Percentiles rank a stretch among this genome's conserved stretches.
Evolutionary conservation across 2,329 filamentous ascomycete genomes (phyloP).

Genomic region (Diaporthe helianthi): DNA sequence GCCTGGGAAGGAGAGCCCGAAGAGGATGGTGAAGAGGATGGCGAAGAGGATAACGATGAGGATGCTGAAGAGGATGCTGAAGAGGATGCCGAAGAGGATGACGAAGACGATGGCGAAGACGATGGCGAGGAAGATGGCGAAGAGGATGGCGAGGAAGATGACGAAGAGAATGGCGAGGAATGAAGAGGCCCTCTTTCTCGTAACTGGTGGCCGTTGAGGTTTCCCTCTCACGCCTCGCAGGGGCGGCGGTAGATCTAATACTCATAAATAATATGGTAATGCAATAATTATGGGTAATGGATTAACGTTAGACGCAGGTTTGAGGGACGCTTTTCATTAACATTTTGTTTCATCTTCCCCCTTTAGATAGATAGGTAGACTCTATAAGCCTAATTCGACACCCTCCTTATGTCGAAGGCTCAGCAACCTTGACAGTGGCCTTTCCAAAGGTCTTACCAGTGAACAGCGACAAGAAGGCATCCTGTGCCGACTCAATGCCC

Average conservation of each 20-base stretch:
- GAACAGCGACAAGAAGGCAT: slow-evolving; percentile 72
- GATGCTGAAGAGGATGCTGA: too few species aligned
- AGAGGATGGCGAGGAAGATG: too few species aligned
- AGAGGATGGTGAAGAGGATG: background rate
- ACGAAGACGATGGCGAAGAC: too few species aligned
- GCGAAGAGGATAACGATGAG: too few species aligned
- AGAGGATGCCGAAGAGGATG: too few species aligned
- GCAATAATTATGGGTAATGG: too few species aligned
- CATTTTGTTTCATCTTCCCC: background rate
- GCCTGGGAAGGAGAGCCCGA: background rate
- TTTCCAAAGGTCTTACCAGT: slow-evolving; percentile 76
- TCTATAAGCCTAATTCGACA: background rate
- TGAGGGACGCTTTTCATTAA: background rate
- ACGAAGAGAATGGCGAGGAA: too few species aligned
- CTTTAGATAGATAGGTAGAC: background rate
- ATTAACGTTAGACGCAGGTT: too few species aligned
- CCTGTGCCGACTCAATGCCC: slow-evolving; percentile 71
- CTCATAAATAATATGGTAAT: accelerated
- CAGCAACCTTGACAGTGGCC: slow-evolving; percentile 60
- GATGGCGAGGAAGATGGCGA: background rate
- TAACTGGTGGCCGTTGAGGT: too few species aligned
- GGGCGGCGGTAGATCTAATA: background rate
- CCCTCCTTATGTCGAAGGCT: slow-evolving; percentile 21
- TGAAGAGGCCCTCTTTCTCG: too few species aligned
- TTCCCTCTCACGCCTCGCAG: background rate